A percentile compares a stretch with the other conserved stretches of the same genome.
Evolutionary conservation across 306 rosid genomes (phyloP).

Genomic region (Trifolium pratense): DNA sequence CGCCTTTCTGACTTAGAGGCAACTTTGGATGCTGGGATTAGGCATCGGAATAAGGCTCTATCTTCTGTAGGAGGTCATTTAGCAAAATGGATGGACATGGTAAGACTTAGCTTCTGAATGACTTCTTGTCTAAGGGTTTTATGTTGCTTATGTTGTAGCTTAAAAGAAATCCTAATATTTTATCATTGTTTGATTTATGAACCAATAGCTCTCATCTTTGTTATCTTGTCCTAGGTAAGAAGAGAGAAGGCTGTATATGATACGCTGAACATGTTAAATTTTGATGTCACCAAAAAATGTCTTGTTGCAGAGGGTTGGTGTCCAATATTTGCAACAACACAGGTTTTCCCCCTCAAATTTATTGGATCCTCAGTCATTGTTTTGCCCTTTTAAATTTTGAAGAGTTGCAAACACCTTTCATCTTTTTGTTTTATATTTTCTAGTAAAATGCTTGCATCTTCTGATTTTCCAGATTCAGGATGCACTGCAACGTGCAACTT

Average conservation of each 20-base stretch:
- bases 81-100: conserved; percentile 90
- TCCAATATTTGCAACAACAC: conserved; percentile 80
- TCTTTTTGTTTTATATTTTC: conserved; percentile 37
- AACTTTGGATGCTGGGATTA: conserved; percentile 90
- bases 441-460: conserved; percentile 26
- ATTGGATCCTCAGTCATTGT: neutral
- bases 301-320: conserved; percentile 99
- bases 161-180: conserved; percentile 30
- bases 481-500: conserved; percentile 95
- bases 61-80: conserved; percentile 74
- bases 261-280: conserved; percentile 91
- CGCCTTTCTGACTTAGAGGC: conserved; percentile 91
- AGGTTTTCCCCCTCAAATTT: conserved; percentile 56
- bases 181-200: conserved; percentile 27
- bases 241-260: conserved; percentile 99
- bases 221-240: conserved; percentile 71
- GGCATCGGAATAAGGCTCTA: conserved; percentile 92
- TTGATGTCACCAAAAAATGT: conserved; percentile 97
- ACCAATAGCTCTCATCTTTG: conserved; percentile 50
- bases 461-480: conserved; percentile 80
- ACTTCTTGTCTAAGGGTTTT: conserved; percentile 33
- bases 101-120: conserved; percentile 45
- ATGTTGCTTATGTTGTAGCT: conserved; percentile 27
- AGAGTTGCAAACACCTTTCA: conserved; percentile 11
- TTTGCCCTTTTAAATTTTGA: neutral